A percentile compares a stretch with the other conserved stretches of the same genome.
Evolutionary conservation across 2,329 filamentous ascomycete species (phyloP).

Genomic region (Fusarium sp.): DNA sequence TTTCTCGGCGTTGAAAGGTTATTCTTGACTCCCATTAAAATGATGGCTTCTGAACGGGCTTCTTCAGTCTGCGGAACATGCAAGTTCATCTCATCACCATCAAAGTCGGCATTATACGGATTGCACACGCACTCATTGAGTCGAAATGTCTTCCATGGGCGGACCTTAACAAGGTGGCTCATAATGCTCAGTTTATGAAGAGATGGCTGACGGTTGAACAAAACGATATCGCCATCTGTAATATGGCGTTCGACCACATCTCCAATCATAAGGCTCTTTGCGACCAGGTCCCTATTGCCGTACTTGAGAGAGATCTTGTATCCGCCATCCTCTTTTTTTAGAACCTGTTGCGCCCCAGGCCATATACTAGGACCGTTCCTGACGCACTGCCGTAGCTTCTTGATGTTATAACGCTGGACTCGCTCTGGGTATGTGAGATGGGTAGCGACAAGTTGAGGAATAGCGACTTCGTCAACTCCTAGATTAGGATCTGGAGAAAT

Average conservation of each 20-base stretch:
- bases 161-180: constrained; percentile 90
- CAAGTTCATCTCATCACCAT: constrained; percentile 99
- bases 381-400: constrained; percentile 93
- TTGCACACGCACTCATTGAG: constrained; percentile 99
- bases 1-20: constrained; percentile 96
- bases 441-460: constrained; percentile 93
- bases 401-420: constrained; percentile 95
- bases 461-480: constrained; percentile 97
- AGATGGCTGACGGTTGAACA: constrained; percentile 99
- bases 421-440: constrained; percentile 97
- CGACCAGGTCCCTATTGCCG: constrained; percentile 87
- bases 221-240: constrained; percentile 93
- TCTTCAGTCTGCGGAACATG: constrained; percentile 98
- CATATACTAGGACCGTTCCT: constrained; percentile 93
- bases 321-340: constrained; percentile 92
- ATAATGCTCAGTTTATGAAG: constrained; percentile 99
- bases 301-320: constrained; percentile 87
- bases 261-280: constrained; percentile 77
- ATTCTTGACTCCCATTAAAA: constrained; percentile 97
- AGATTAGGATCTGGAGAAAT: constrained; percentile 99
- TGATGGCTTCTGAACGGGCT: constrained; percentile 91
- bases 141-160: constrained; percentile 93
- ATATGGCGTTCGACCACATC: constrained; percentile 91
- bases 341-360: constrained; percentile 90
- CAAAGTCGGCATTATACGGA: constrained; percentile 98